Base-by-base conservation (phyloP, 352 stramenopile genomes). In the Phytophthora niederhauseri region DNA sequence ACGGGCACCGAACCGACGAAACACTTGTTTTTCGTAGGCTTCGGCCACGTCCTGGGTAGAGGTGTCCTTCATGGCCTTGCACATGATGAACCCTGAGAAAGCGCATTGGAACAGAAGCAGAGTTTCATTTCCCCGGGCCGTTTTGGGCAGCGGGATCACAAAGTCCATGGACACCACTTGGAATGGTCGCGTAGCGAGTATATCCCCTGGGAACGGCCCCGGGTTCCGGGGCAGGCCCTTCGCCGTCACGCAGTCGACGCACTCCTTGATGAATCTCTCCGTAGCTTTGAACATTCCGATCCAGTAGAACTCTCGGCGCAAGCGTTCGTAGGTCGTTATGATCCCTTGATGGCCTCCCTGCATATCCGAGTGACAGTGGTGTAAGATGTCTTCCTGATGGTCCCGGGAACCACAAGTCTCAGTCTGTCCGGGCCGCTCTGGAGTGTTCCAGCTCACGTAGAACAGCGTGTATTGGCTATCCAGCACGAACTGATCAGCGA, bases 221-320 rank as follows among this genome's bases (percentile, higher is more conserved):
- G 36, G 54, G 11, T 56, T 49, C 6, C 45, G 20, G 2, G 48
- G 55, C 17, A 60, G 38, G 0, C 34, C 34, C 20, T 70, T 70
- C 26, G 41, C 43, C 1, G 55, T 64, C 15, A 52, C 17, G 5
- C 36, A 60, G 17, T 60, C 52, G 3, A 60, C 24, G 26, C 43
- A 66, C 9, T 56, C 20, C n/a, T 66, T 55, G 1, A 66, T 46
- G 24, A 43, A 68, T 4, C 41, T 26, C 17, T 70, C 46, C 1
- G 52, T 31, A 3, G 26, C 20, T 11, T 36, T 51, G 8, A 59
- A 57, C 54, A 70, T 50, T 0, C 49, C 56, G 11, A 58, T 41
- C 63, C 55, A 70, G 34, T 69, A 70, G 4, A 41, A 64, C 22
- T 50, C 46, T 8, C 8, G 3, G 8, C 43, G 50, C 9, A 64